Base-by-base conservation (phyloP, 75 land plant species). In the Ceratopteris richardii region DNA sequence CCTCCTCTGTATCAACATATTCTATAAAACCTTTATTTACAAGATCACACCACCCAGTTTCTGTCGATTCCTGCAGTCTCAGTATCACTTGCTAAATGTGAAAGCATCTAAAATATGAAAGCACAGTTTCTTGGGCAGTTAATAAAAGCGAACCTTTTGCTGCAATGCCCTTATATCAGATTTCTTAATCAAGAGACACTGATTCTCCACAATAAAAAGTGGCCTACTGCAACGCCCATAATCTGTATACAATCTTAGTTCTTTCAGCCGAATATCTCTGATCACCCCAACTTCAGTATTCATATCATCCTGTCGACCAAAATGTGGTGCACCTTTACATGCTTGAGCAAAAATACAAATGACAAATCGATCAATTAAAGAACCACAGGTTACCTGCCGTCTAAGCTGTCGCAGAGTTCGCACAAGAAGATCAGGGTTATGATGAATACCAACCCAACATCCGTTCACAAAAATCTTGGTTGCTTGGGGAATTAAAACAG, bases 181-280 rank as follows among this genome's bases (percentile, higher is more conserved):
- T 62, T 95, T 95, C 76, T 86, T 95, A 48, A 95, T 95, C 29
- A 84, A 72, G 44, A 95, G 60, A 56, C 88, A 73, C 52, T 90
- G 97, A 22, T 95, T 95, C 54, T 95, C 97, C 24, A 95, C 99
- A 69, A 95, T 91, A 62, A 95, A 95, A 12, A 95, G 61, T 39
- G 99, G 99, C 20, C 99, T 80, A 82, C 99, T 95, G 70, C 99
- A 95, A 31, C 99, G 85, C 0, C 99, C 99, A 76, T 95, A 95
- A 51, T 95, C 99, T 41, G 99, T 95, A 65, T 95, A 95, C n/a
- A 95, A 76, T 37, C 99, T 78, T 24, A 95, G 47, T 51, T 95
- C 99, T 58, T 80, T 86, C 63, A 95, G 61, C 21, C 92, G 83
- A 41, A 90, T 87, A 52, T 95, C 99, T 48, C 97, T 71, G 44